Base-by-base conservation (phyloP, 768 basidiomycete genomes). In the Boletus bicolor region DNA sequence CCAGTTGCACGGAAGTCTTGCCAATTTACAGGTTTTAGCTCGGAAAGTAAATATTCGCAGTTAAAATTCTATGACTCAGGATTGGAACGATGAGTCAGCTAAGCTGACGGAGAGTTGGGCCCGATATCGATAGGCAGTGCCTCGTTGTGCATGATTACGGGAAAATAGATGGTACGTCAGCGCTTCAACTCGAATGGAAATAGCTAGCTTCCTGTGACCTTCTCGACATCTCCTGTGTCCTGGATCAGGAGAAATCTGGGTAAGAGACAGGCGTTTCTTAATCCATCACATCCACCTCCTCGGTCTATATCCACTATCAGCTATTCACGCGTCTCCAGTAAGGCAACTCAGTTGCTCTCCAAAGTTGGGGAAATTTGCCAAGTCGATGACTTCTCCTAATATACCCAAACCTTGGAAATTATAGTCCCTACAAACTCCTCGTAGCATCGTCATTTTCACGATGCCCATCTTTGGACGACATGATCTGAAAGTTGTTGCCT, bases 221-320 rank as follows among this genome's bases (percentile, higher is more conserved):
- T 51, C 43, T 54, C 39, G 38, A 64, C 52, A 49, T 57, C 53
- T 56, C 49, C 26, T 24, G 63, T 43, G 37, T 44, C 46, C 19
- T 21, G 28, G 28, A 53, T 55, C 57, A 46, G 45, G 52, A 52
- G 43, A 44, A 51, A 54, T 53, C 49, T 51, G 37, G 44, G 35
- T 45, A 39, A 44, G 45, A 51, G 49, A 60, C 39, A 48, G 37
- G 51, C 10, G 38, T 21, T 32, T 51, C 39, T 26, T 53, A 11
- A 53, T 60, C 28, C 35, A 56, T 61, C 45, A 61, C 24, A 51
- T 44, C 49, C 54, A 59, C 63, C 52, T 64, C 66, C 64, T 68
- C 64, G 67, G 69, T 64, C 54, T 56, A 60, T 58, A 45, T 38
- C 60, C 55, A 63, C 56, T 49, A 48, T 51, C 43, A 48, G 47